Evolutionary conservation across 805 yeast genomes (phyloP).

Genomic region (Saccharomycopsis amapae): DNA sequence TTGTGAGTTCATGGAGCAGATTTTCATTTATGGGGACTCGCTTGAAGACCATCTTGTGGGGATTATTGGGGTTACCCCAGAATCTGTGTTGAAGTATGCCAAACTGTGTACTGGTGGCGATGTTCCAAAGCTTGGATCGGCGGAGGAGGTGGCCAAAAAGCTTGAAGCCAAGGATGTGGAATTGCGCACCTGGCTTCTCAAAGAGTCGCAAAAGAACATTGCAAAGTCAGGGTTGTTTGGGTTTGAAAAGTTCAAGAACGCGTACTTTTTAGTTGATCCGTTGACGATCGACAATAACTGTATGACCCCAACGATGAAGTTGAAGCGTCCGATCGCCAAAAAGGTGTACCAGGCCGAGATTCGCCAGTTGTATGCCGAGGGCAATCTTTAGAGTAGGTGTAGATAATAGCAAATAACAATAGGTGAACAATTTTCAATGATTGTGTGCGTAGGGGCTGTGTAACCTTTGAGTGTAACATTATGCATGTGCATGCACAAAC

Average conservation of each 20-base stretch:
- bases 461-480: too few relatives aligned
- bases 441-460: too few relatives aligned
- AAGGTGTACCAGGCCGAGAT: conserved; percentile 34
- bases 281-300: conserved; percentile 53
- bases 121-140: neutral
- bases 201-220: conserved; percentile 34
- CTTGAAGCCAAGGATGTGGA: conserved; percentile 15
- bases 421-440: too few relatives aligned
- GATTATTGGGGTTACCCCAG: conserved; percentile 38
- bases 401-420: too few relatives aligned
- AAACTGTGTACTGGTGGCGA: neutral
- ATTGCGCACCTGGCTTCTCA: conserved; percentile 25
- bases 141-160: too few relatives aligned
- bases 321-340: conserved; percentile 52
- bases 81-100: too few relatives aligned
- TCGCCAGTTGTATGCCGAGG: conserved; percentile 37
- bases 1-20: conserved; percentile 37
- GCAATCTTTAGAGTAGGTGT: too few relatives aligned
- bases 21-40: conserved; percentile 51
- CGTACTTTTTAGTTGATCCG: conserved; percentile 49
- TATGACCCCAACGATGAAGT: conserved; percentile 60
- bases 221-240: conserved; percentile 41
- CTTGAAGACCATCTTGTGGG: conserved; percentile 46
- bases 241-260: conserved; percentile 55
- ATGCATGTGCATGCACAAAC: too few relatives aligned